Conservation (phyloP, 345 rosid species). For the Citrus trifoliata region DNA sequence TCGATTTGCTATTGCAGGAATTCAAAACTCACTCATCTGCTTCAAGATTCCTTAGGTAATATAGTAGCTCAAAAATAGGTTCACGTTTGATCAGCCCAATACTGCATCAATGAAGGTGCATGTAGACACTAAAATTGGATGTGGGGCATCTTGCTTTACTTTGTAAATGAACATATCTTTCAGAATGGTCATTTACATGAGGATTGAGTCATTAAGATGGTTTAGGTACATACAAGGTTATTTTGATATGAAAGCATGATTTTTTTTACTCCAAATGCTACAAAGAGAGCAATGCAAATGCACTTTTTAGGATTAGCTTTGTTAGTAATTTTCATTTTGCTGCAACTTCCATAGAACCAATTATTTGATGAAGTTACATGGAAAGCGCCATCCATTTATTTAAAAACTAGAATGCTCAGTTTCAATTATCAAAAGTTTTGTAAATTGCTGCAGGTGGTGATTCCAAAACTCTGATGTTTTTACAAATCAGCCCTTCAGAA, state of each 20-base stretch:
- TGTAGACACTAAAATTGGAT: neutral
- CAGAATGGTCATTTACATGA: neutral
- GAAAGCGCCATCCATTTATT: neutral
- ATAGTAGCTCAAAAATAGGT: neutral
- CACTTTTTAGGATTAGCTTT: neutral
- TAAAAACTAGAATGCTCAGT: neutral
- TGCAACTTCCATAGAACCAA: neutral
- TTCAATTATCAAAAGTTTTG: neutral
- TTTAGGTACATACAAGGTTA: neutral
- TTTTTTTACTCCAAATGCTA: neutral
- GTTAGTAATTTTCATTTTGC: neutral
- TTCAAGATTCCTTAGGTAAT: constrained; percentile 43
- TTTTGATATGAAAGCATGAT: neutral
- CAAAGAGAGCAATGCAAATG: neutral
- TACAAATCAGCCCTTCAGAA: constrained; percentile 46
- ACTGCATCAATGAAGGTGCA: too few relatives aligned
- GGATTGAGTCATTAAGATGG: neutral
- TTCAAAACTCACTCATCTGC: constrained; percentile 45
- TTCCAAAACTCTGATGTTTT: constrained; percentile 44
- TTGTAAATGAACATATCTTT: neutral
- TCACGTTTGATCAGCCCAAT: neutral
- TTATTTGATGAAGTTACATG: neutral
- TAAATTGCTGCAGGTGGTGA: constrained; percentile 34
- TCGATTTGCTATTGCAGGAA: constrained; percentile 24
- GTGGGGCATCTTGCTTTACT: neutral